These are phyloP conservation scores for Mallotus nudiflorus DNA, from an alignment of 345 rosid species.

Conservation along the genomic window DNA sequence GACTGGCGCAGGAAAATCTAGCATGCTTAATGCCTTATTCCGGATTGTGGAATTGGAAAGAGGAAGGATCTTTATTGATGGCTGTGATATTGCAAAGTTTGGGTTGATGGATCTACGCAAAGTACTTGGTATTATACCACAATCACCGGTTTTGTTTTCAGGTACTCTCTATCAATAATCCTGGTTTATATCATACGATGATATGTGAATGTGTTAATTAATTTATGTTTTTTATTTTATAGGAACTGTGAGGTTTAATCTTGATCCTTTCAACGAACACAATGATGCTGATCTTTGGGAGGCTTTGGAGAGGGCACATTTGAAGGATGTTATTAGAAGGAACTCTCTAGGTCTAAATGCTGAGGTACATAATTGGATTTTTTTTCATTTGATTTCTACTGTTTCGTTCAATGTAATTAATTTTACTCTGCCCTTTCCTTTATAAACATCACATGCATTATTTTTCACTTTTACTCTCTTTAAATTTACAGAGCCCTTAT, in stretches of 20 bases:
- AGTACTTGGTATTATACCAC: slow-evolving; percentile 97
- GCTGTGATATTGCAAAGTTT: slow-evolving; percentile 66
- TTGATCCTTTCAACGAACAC: slow-evolving; percentile 96
- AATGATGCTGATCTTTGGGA: slow-evolving; percentile 99
- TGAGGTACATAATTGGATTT: slow-evolving; percentile 50
- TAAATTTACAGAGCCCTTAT: too few relatives aligned
- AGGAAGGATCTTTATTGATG: slow-evolving; percentile 92
- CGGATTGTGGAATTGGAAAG: slow-evolving; percentile 91
- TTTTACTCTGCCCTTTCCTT: too few relatives aligned
- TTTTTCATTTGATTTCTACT: background rate
- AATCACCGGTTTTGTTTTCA: slow-evolving; percentile 98
- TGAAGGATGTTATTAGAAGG: slow-evolving; percentile 88
- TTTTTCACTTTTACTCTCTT: background rate
- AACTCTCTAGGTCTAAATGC: slow-evolving; percentile 85
- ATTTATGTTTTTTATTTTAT: slow-evolving; percentile 13
- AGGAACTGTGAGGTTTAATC: slow-evolving; percentile 97
- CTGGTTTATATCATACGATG: background rate
- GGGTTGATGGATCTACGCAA: slow-evolving; percentile 92
- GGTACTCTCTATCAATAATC: slow-evolving; percentile 39
- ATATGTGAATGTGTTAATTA: background rate
- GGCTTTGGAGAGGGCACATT: slow-evolving; percentile 92
- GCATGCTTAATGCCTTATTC: slow-evolving; percentile 92
- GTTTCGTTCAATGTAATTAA: too few relatives aligned
- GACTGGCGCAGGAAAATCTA: slow-evolving; percentile 99
- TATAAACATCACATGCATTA: background rate